phyloP scores from a whole-genome alignment of 345 rosid genomes.

The Gossypium australe region DNA sequence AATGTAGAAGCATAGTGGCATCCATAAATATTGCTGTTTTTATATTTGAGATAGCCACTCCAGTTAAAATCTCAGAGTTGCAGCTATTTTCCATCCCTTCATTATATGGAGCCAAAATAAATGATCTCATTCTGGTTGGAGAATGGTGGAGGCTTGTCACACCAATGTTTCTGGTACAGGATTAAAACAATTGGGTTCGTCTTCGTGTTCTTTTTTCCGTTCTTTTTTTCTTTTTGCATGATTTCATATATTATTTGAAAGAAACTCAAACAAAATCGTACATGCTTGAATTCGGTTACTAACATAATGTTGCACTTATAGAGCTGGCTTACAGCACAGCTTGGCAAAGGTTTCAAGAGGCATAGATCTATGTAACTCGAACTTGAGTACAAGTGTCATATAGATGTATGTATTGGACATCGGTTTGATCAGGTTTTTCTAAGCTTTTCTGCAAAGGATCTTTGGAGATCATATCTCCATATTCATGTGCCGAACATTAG shows the following conservation, averaged over 20 bases:
- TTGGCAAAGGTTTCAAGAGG: neutral
- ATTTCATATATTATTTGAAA: neutral
- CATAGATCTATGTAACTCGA: neutral
- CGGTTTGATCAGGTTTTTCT: neutral
- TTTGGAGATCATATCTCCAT: neutral
- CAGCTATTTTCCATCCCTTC: constrained; percentile 65
- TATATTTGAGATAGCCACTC: constrained; percentile 77
- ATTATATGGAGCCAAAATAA: constrained; percentile 83
- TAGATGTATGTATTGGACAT: neutral
- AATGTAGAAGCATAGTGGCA: constrained; percentile 57
- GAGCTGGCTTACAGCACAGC: neutral
- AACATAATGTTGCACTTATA: neutral
- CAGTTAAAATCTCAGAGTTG: constrained; percentile 55
- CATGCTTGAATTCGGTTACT: neutral
- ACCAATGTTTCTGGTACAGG: constrained; percentile 99
- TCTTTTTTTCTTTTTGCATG: neutral
- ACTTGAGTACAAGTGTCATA: neutral
- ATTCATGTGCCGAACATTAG: neutral
- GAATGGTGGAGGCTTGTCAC: constrained; percentile 99
- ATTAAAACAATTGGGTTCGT: constrained; percentile 72
- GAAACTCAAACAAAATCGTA: neutral
- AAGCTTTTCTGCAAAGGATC: neutral
- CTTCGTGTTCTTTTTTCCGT: constrained; percentile 33
- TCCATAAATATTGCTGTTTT: constrained; percentile 76
- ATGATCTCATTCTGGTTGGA: constrained; percentile 71